Base-by-base conservation (phyloP, 257 asterid species). In the Cinchona pubescens region DNA sequence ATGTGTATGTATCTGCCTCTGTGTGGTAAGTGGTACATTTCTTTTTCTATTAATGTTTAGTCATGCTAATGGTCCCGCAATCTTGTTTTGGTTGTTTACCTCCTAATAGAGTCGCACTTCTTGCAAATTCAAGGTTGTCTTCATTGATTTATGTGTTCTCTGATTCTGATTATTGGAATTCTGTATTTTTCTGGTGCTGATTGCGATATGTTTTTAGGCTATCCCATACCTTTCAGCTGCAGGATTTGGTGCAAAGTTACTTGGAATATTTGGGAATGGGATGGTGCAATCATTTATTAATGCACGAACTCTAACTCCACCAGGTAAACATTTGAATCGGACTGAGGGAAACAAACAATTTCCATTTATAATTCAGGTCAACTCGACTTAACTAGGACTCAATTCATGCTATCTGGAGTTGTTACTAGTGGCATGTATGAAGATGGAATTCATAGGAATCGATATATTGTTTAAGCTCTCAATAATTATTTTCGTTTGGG, bases 221-320 rank as follows among this genome's bases (percentile, higher is more conserved):
- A 90, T 94, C 79, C 97, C 93, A 64, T 75, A 88, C 86, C 97
- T 94, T 83, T 94, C 97, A 65, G 97, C 89, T 42, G 97, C 97
- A 76, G 98, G 98, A 78, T 94, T 94, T 84, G 98, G 98, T 79
- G 98, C 98, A 75, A 90, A 89, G 92, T 83, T 94, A 89, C 93
- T 94, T 73, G 98, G 97, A 48, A 91, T 94, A 72, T 94, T 94
- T 80, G 95, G 95, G 65, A 94, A 94, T 83, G 98, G 98, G 76
- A 94, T 94, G 98, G 97, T 94, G 85, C 98, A 94, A 76, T 94
- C 98, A 27, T 94, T 94, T 77, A 90, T 94, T 75, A 76, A 89
- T 79, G 98, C 97, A 45, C 93, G 96, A 27, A 92, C 98, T 37
- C 92, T 94, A 78, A 77, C 85, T 75, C 97, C 98, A 43, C 74